phyloP scores from a whole-genome alignment of 1,284 basidiomycete species.

The Trichosporon faecale region DNA sequence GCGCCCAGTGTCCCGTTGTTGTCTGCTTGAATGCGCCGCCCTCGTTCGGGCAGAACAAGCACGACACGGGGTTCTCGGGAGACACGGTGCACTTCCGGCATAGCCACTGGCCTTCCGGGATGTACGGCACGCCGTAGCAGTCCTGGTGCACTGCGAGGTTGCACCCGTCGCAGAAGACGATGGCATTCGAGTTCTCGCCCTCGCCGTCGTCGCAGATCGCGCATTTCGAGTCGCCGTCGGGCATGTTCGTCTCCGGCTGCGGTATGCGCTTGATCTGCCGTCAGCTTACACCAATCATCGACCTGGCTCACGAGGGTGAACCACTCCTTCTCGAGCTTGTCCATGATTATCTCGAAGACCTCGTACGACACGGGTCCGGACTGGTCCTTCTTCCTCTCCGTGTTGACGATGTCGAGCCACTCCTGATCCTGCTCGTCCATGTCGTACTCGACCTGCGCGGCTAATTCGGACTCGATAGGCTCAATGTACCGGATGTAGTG shows the following conservation, averaged over 20 bases:
- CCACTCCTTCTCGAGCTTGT: constrained; percentile 98
- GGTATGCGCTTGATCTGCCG: constrained; percentile 81
- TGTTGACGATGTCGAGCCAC: constrained; percentile 87
- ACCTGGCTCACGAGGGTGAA: constrained; percentile 73
- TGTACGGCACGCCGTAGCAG: constrained; percentile 98
- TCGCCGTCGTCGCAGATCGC: constrained; percentile 98
- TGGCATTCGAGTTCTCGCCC: constrained; percentile 97
- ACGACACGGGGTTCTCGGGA: constrained; percentile 91
- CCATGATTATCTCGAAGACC: constrained; percentile 93
- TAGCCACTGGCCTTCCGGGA: constrained; percentile 99
- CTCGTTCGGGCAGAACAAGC: constrained; percentile 91
- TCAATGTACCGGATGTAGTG: constrained; percentile 91
- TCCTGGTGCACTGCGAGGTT: constrained; percentile 99
- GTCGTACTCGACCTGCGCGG: constrained; percentile 94
- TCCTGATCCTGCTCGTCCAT: constrained; percentile 99
- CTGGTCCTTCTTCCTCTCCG: constrained; percentile 74
- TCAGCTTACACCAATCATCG: constrained; percentile 3
- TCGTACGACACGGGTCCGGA: constrained; percentile 75
- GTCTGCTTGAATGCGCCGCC: constrained; percentile 99
- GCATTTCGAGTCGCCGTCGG: constrained; percentile 90
- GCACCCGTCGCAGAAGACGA: constrained; percentile 99
- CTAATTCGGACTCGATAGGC: constrained; percentile 87
- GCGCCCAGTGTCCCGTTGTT: constrained; percentile 87
- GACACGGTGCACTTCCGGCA: constrained; percentile 98
- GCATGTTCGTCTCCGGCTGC: constrained; percentile 71